Evolutionary conservation across 306 rosid genomes (phyloP).

Genomic region (Lotus japonicus): DNA sequence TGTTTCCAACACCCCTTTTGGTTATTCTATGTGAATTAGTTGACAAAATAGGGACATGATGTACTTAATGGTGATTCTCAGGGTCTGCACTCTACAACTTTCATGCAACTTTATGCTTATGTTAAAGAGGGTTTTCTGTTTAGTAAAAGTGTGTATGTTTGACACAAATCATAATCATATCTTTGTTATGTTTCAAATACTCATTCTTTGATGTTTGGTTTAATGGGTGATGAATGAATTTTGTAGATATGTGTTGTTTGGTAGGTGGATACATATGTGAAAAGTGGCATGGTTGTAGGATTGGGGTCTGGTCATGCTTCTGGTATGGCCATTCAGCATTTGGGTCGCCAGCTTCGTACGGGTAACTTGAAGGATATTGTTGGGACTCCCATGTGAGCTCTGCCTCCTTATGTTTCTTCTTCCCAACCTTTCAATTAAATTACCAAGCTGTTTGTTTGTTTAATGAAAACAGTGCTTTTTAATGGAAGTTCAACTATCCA

Average conservation of each 20-base stretch:
- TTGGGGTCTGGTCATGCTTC: slow-evolving; percentile 83
- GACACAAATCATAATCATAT: neutral
- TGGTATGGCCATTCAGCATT: slow-evolving; percentile 75
- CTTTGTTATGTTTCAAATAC: neutral
- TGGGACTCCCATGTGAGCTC: slow-evolving; percentile 81
- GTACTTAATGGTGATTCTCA: neutral
- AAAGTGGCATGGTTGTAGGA: slow-evolving; percentile 80
- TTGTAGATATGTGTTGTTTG: slow-evolving; percentile 21
- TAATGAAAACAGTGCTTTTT: neutral
- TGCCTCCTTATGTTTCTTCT: slow-evolving; percentile 1
- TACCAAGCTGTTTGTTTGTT: neutral
- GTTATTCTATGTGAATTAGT: neutral
- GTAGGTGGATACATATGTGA: slow-evolving; percentile 69
- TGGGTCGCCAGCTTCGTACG: slow-evolving; percentile 70
- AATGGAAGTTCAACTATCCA: neutral
- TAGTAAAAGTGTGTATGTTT: neutral
- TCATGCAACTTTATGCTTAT: too few relatives aligned
- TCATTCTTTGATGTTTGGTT: neutral
- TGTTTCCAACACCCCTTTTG: slow-evolving; percentile 1
- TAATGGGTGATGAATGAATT: slow-evolving; percentile 13
- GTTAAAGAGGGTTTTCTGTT: too few relatives aligned
- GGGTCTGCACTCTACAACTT: too few relatives aligned
- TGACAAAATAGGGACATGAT: neutral
- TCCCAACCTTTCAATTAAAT: neutral
- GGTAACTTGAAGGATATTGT: slow-evolving; percentile 69